Conservation (phyloP, 805 yeast genomes). For the Yarrowia sp. region DNA sequence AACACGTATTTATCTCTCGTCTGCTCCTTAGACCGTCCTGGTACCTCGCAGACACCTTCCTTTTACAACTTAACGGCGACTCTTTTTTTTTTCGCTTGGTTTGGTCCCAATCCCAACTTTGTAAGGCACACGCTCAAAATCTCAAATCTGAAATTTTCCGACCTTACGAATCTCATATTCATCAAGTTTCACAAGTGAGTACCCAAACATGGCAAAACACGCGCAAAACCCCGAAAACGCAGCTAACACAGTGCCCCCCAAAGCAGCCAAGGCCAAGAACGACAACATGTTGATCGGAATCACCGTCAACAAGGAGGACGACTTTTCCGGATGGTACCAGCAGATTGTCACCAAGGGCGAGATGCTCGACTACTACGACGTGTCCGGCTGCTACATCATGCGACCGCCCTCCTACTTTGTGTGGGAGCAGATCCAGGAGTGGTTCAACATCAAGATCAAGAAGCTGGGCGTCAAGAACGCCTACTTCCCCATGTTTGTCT, state of each 20-base stretch:
- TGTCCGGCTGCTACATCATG: constrained; percentile 96
- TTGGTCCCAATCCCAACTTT: neutral
- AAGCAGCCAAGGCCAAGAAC: constrained; percentile 35
- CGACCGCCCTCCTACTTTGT: constrained; percentile 92
- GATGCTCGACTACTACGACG: constrained; percentile 97
- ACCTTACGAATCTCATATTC: neutral
- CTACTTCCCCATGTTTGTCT: constrained; percentile 98
- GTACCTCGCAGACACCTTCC: constrained; percentile 21
- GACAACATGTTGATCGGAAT: constrained; percentile 74
- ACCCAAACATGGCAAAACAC: neutral
- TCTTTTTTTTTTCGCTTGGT: neutral
- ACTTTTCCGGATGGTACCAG: constrained; percentile 96
- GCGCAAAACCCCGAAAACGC: neutral
- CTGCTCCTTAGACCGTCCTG: no score
- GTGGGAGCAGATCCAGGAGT: constrained; percentile 92
- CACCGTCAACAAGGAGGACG: constrained; percentile 87
- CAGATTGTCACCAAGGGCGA: constrained; percentile 96
- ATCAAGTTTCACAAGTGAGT: constrained; percentile 6
- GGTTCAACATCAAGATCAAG: constrained; percentile 80
- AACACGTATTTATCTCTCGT: neutral
- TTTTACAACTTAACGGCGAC: neutral
- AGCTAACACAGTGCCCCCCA: constrained; percentile 32
- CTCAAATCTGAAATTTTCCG: constrained; percentile 20
- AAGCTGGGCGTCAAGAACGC: constrained; percentile 89
- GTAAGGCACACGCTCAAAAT: constrained; percentile 20